Percentiles rank a stretch among this genome's conserved stretches.
These are phyloP conservation scores for Fusarium bulbicola DNA, from an alignment of 2,329 filamentous ascomycete species.

Conservation along the genomic window DNA sequence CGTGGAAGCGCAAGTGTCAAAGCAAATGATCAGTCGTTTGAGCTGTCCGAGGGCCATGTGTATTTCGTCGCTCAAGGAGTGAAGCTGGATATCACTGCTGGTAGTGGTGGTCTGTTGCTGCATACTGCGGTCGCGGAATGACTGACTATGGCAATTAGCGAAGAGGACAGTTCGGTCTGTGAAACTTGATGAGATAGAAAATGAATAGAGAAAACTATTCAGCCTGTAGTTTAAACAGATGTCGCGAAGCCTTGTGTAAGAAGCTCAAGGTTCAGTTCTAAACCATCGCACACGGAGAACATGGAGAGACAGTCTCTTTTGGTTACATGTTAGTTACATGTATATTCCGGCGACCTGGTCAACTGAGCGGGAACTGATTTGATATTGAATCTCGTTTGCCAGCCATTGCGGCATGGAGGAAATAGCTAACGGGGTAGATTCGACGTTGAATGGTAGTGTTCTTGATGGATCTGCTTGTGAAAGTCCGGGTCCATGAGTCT, in stretches of 20 bases:
- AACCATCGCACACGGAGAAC: background rate
- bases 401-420: background rate
- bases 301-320: background rate
- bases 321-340: background rate
- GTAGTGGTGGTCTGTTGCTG: conserved; percentile 28
- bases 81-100: conserved; percentile 32
- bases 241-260: background rate
- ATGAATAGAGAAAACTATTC: background rate
- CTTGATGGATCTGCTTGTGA: background rate
- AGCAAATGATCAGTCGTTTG: conserved; percentile 32
- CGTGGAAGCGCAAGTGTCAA: conserved; percentile 32
- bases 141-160: background rate
- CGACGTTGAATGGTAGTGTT: background rate
- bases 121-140: conserved; percentile 35
- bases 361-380: too few relatives aligned
- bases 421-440: background rate
- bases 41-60: conserved; percentile 37
- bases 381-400: background rate
- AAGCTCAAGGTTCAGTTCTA: background rate
- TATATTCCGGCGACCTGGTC: background rate
- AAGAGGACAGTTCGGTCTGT: background rate
- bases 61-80: conserved; percentile 40
- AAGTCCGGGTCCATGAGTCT: background rate
- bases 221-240: background rate
- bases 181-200: background rate